These are phyloP conservation scores for Epicoccum sorghinum DNA, from an alignment of 2,329 filamentous ascomycete genomes.

Conservation along the genomic window DNA sequence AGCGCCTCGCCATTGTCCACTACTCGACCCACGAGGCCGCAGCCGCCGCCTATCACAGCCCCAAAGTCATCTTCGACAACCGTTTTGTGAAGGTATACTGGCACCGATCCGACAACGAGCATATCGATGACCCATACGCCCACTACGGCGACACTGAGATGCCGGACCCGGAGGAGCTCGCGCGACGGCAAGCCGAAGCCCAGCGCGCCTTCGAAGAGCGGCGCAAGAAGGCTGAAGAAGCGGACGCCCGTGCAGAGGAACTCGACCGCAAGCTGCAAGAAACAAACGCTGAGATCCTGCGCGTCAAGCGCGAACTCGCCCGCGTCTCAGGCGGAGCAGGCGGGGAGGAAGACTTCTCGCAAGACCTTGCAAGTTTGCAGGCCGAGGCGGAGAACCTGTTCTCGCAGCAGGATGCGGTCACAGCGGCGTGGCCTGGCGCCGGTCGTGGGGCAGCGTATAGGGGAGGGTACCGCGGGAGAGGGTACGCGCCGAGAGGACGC, in stretches of 20 bases:
- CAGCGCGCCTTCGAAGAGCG: slow-evolving; percentile 73
- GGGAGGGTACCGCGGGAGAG: slow-evolving; percentile 18
- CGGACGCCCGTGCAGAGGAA: slow-evolving; percentile 67
- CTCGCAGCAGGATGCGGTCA: slow-evolving; percentile 58
- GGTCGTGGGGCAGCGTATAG: slow-evolving; percentile 35
- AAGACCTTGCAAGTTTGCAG: slow-evolving; percentile 32
- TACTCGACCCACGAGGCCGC: slow-evolving; percentile 71
- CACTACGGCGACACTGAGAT: slow-evolving; percentile 50
- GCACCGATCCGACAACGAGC: slow-evolving; percentile 58
- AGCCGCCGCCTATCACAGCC: slow-evolving; percentile 73
- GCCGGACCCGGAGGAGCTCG: slow-evolving; percentile 73
- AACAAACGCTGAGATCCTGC: slow-evolving; percentile 69
- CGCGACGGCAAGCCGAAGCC: slow-evolving; percentile 71
- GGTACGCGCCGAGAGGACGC: slow-evolving; percentile 47
- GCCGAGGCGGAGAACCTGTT: slow-evolving; percentile 68
- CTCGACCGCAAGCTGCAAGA: slow-evolving; percentile 68
- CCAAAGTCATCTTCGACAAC: slow-evolving; percentile 83
- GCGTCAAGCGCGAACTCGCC: slow-evolving; percentile 67
- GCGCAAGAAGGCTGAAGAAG: slow-evolving; percentile 65
- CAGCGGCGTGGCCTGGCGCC: slow-evolving; percentile 19
- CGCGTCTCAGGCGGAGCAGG: slow-evolving; percentile 46
- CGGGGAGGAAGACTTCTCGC: slow-evolving; percentile 20
- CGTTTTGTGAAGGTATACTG: slow-evolving; percentile 86
- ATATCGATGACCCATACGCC: slow-evolving; percentile 25
- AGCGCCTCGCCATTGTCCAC: slow-evolving; percentile 71